Conservation (phyloP, 768 basidiomycete species). For the Lentinula edodes region DNA sequence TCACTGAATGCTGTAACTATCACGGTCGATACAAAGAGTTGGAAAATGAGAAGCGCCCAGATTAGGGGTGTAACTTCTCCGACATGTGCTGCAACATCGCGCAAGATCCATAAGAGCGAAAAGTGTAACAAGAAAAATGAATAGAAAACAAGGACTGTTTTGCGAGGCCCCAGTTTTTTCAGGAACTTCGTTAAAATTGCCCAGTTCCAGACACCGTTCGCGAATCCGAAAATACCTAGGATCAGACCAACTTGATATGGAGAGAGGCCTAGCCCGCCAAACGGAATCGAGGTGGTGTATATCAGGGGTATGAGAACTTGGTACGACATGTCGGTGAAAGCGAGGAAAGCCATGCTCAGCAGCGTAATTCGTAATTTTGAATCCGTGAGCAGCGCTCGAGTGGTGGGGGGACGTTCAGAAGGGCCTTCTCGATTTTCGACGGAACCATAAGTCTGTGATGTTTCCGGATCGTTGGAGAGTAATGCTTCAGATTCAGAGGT, state of each 20-base stretch:
- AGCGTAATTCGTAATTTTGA: conserved; percentile 19
- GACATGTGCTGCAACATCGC: conserved; percentile 22
- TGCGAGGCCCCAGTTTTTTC: conserved; percentile 48
- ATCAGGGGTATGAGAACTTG: conserved; percentile 21
- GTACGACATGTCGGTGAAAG: conserved; percentile 24
- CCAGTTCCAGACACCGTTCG: conserved; percentile 50
- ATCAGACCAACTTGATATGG: conserved; percentile 45
- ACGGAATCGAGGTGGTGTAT: conserved; percentile 40
- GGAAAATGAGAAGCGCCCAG: conserved; percentile 23
- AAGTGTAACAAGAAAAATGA: conserved; percentile 19
- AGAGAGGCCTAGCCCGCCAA: conserved; percentile 49
- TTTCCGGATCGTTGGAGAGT: neutral
- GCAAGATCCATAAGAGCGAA: neutral
- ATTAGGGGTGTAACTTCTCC: conserved; percentile 28
- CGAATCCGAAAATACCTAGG: conserved; percentile 39
- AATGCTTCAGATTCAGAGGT: neutral
- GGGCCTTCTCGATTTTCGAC: neutral
- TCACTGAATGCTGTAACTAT: conserved; percentile 30
- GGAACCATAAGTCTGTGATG: neutral
- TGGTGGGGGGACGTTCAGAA: conserved; percentile 3
- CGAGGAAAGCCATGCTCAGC: conserved; percentile 19
- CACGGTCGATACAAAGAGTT: conserved; percentile 22
- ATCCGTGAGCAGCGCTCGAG: conserved; percentile 16
- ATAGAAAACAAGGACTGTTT: conserved; percentile 34
- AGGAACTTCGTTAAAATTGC: conserved; percentile 46